These are phyloP conservation scores for Leccinum olivaceopallidum DNA, from an alignment of 768 basidiomycete genomes.

Conservation along the genomic window DNA sequence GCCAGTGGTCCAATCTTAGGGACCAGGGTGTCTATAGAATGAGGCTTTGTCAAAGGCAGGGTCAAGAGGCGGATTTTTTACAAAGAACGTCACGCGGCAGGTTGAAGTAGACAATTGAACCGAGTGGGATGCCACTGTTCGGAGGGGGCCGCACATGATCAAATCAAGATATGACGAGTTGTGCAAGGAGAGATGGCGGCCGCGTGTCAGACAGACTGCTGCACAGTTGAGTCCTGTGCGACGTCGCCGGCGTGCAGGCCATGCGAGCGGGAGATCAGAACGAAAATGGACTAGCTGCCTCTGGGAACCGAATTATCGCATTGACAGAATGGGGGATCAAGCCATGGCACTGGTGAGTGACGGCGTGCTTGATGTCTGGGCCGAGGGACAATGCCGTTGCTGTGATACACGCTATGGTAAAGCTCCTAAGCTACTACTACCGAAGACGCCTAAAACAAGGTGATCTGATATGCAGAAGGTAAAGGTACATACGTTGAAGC, in stretches of 20 bases:
- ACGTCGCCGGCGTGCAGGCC: slow-evolving; percentile 17
- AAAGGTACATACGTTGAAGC: slow-evolving; percentile 9
- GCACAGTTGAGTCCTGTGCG: slow-evolving; percentile 6
- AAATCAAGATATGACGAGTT: slow-evolving; percentile 6
- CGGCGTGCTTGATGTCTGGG: slow-evolving; percentile 5
- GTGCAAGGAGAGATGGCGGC: not conserved
- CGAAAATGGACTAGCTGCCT: slow-evolving; percentile 16
- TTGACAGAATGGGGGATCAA: slow-evolving; percentile 23
- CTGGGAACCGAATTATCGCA: slow-evolving; percentile 3
- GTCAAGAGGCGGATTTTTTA: slow-evolving; percentile 10
- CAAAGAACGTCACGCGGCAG: slow-evolving; percentile 19
- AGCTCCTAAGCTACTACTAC: slow-evolving; percentile 20
- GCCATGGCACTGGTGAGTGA: not conserved
- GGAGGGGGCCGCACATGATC: slow-evolving; percentile 7
- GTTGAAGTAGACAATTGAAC: slow-evolving; percentile 19
- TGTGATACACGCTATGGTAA: slow-evolving; percentile 8
- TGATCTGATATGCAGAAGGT: slow-evolving; percentile 20
- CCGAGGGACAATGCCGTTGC: slow-evolving; percentile 20
- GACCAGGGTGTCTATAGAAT: slow-evolving; percentile 7
- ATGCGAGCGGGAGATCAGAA: slow-evolving; percentile 19
- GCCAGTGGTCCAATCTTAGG: slow-evolving; percentile 1
- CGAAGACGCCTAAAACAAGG: slow-evolving; percentile 21
- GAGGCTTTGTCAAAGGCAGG: slow-evolving; percentile 15
- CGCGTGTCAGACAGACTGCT: slow-evolving; percentile 20
- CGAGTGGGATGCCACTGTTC: not conserved